Base-by-base conservation (phyloP, 1,139 yeast genomes). In the Groenewaldozyma sp. region DNA sequence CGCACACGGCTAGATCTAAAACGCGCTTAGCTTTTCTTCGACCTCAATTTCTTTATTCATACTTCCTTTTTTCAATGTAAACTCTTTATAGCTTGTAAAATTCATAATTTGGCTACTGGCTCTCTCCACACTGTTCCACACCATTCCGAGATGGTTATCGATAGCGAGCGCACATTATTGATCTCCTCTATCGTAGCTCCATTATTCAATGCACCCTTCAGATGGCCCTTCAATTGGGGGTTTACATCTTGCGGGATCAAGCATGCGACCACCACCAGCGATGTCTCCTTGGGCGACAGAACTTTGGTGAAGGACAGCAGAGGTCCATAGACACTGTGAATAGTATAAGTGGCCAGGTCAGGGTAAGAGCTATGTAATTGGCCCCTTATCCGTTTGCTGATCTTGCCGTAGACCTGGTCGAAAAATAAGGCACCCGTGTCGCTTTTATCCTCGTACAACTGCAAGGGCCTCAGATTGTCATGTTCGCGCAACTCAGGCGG, bases 161-260 rank as follows among this genome's bases (percentile, higher is more conserved):
- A 78, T 65, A 87, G 55, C 16, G 63, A 65, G 41, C 94, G 67
- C 17, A 76, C 71, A 4, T 74, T 76, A 42, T 67, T 67, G 36
- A 86, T 67, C 46, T 82, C 83, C 37, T 78, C 82, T 34, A 59
- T 57, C 3, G 82, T 67, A 7, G 83, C 83, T 0, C 95, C 95
- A 31, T 78, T 74, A 53, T 86, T 86, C 40, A 78, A 45, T 0
- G 95, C 95, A 0, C 96, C 96, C 54, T 71, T 75, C 46, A 87
- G 68, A 56, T 87, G 96, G 0, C 96, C 96, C 61, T 84, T 84
- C 48, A 87, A 68, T 55, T 87, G 95, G 0, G 95, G 95, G 50
- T 82, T 84, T n/a, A 87, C 95, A 58, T 87, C 94, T 56, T 84
- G 95, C 0, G 96, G 96, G 11, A 87, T 78, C 52, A 88, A 69